Conservation (phyloP, 257 asterid genomes). For the Haberlea rhodopensis region DNA sequence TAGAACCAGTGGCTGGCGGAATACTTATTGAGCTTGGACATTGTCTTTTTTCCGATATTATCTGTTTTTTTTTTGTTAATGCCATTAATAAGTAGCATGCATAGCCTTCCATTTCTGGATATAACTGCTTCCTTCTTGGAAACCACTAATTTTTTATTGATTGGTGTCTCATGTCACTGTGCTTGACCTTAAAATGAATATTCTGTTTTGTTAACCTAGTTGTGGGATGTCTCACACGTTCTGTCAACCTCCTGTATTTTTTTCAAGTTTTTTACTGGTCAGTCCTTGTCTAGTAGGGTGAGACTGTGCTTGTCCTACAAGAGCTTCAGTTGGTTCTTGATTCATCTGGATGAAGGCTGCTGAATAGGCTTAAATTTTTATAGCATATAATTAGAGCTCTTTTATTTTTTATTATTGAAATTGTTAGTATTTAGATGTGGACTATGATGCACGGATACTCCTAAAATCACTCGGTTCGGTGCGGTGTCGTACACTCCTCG, state of each 20-base stretch:
- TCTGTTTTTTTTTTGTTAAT: background rate
- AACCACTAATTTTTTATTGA: background rate
- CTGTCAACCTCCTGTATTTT: background rate
- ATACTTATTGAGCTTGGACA: no score
- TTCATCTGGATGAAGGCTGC: background rate
- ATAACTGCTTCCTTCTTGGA: background rate
- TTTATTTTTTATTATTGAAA: background rate
- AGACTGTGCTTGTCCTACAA: background rate
- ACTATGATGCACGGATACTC: no score
- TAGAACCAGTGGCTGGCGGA: no score
- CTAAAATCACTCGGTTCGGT: no score
- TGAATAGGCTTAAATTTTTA: constrained; percentile 6
- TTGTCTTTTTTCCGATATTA: no score
- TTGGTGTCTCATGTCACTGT: background rate
- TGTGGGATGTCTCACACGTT: background rate
- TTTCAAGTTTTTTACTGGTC: background rate
- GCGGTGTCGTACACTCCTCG: no score
- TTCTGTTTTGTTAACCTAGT: background rate
- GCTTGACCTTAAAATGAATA: background rate
- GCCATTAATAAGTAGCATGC: background rate
- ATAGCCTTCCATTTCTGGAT: background rate
- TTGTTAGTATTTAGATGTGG: background rate
- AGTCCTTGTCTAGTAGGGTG: background rate
- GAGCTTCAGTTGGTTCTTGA: background rate
- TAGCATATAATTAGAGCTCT: background rate